Evolutionary conservation across 1,139 yeast genomes (phyloP), one percentile per base, ranked within the genome.

Genomic region (Hemisphaericaspora lyxosophila): DNA sequence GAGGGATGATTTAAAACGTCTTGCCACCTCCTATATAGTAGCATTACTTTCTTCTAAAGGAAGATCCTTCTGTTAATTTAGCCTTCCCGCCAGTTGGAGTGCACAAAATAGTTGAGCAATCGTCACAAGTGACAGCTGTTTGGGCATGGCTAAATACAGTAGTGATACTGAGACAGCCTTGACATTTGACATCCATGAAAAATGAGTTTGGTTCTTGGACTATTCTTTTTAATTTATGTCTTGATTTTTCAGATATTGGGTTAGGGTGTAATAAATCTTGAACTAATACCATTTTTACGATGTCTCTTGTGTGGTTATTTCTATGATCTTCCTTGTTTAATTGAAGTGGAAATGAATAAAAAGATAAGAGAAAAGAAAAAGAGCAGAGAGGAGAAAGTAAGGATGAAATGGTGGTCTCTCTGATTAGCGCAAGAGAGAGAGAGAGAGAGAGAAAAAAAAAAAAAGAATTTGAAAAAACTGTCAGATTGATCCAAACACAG

Each of bases 51-150:
- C 87, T 87, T 85, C 98, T 89, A 95, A 88, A 92, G 64, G 98
- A 92, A 68, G 94, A 85, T 70, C 98, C 98, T 80, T 92, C 98
- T 60, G 97, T 87, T 73, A 92, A 85, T 78, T 86, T 89, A 67
- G 97, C 97, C 83, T 92, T 92, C 81, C 98, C 98, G 81, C 98
- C 98, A 56, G 97, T 88, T 68, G 98, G 98, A 68, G 94, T 86
- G 78, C 97, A 90, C 67, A 92, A 86, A 54, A 92, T 97, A 56
- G 96, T 90, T 60, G 97, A 85, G 77, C 98, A 92, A 53, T 95
- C 82, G 67, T 94, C 97, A 80, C 98, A 92, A 67, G 97, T 86
- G 68, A 92, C 98, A 60, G 97, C 97, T 59, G 97, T 92, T 80
- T 92, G 98, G 53, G 98, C 97, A 77, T 92, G 98, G 56, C 97